These are phyloP conservation scores for Turritis glabra DNA, from an alignment of 345 rosid species.

Conservation along the genomic window DNA sequence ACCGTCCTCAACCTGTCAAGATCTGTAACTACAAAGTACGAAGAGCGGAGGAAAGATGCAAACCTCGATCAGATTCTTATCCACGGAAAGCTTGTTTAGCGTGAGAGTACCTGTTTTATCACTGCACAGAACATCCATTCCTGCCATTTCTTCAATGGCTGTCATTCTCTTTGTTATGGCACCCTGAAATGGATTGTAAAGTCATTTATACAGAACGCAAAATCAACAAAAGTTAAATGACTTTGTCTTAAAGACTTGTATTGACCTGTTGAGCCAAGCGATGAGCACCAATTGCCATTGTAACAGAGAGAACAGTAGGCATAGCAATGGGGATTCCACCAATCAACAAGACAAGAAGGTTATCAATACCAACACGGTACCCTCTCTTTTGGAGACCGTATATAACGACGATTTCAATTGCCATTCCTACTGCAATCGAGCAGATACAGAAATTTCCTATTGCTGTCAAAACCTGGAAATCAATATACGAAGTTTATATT, in stretches of 20 bases:
- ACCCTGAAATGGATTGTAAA: slow-evolving; percentile 46
- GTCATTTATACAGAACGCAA: background rate
- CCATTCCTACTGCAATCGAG: slow-evolving; percentile 84
- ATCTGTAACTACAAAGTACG: background rate
- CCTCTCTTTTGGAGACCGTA: slow-evolving; percentile 53
- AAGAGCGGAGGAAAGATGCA: slow-evolving; percentile 1
- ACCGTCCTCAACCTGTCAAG: background rate
- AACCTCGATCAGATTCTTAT: slow-evolving; percentile 79
- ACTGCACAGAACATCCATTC: slow-evolving; percentile 96
- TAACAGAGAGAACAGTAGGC: slow-evolving; percentile 78
- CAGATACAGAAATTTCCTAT: slow-evolving; percentile 97
- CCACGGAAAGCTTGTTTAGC: slow-evolving; percentile 89
- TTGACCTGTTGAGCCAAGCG: slow-evolving; percentile 77
- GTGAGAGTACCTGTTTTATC: slow-evolving; percentile 84
- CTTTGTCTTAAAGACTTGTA: background rate
- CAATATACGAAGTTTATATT: slow-evolving; percentile 1
- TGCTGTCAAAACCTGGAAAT: slow-evolving; percentile 66
- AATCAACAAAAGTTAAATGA: background rate
- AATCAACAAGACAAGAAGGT: slow-evolving; percentile 56
- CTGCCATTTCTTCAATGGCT: slow-evolving; percentile 98
- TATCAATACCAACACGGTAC: slow-evolving; percentile 60
- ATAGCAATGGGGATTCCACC: slow-evolving; percentile 78
- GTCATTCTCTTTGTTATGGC: slow-evolving; percentile 97
- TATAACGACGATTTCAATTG: slow-evolving; percentile 63
- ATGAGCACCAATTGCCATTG: slow-evolving; percentile 94